These are phyloP conservation scores for Backusella macrospora DNA, from an alignment of 192 early-diverging fungal genomes.

Conservation along the genomic window DNA sequence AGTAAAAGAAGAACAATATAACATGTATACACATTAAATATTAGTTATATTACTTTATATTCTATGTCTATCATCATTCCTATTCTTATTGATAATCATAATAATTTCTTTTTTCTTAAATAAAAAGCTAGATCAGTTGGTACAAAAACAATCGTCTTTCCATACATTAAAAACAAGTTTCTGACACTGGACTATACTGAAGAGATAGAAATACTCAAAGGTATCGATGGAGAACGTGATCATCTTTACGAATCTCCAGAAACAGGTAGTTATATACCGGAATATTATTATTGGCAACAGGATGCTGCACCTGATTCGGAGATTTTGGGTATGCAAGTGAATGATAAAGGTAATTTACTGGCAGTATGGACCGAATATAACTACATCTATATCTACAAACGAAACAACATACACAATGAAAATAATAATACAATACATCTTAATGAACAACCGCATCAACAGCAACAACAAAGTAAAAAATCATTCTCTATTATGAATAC, in stretches of 20 bases:
- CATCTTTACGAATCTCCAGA: slow-evolving; percentile 12
- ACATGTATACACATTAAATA: neutral
- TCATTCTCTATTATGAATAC: neutral
- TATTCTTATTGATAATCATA: no score
- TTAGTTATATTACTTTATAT: neutral
- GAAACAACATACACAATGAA: slow-evolving; percentile 13
- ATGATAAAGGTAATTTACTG: slow-evolving; percentile 26
- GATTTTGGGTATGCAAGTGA: slow-evolving; percentile 26
- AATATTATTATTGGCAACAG: slow-evolving; percentile 30
- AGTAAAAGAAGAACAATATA: neutral
- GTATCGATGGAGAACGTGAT: neutral
- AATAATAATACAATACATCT: neutral
- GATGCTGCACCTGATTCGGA: neutral
- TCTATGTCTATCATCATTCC: no score
- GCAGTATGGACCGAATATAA: slow-evolving; percentile 36
- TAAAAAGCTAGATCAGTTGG: slow-evolving; percentile 29
- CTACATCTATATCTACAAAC: slow-evolving; percentile 37
- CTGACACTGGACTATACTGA: slow-evolving; percentile 28
- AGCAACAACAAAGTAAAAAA: neutral
- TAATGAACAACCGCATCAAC: neutral
- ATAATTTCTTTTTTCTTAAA: no score
- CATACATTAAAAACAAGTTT: slow-evolving; percentile 17
- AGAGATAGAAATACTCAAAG: slow-evolving; percentile 21
- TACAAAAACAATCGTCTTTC: slow-evolving; percentile 28
- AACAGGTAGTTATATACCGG: slow-evolving; percentile 8